Percentiles rank a stretch among this genome's conserved stretches.
phyloP scores from a whole-genome alignment of 441 rosid species.

The Erysimum cheiri region DNA sequence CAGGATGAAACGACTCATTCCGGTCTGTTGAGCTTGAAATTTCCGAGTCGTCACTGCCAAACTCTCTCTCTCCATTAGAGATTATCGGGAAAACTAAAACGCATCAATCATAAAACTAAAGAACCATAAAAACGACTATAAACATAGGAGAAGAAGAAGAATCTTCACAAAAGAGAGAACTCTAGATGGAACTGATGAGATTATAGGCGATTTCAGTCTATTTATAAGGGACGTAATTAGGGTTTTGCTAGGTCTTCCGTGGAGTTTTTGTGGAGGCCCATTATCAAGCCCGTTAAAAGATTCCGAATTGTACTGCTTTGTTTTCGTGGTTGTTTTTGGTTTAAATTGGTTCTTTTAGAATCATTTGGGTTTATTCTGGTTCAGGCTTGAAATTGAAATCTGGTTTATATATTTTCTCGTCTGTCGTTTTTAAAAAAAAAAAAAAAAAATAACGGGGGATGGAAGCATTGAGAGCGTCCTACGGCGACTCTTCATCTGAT shows the following conservation, averaged over 20 bases:
- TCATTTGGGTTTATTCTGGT: neutral
- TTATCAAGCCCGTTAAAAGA: constrained; percentile 12
- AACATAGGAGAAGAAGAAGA: neutral
- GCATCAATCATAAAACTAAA: neutral
- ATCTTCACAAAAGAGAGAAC: neutral
- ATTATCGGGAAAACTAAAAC: neutral
- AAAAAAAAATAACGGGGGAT: no score
- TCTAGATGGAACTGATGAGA: neutral
- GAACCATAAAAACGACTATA: no score
- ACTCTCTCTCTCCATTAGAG: neutral
- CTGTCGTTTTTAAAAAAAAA: neutral
- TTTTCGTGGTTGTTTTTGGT: neutral
- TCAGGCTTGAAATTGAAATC: neutral
- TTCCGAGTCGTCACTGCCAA: constrained; percentile 74
- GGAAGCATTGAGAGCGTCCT: constrained; percentile 76
- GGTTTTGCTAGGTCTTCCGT: constrained; percentile 22
- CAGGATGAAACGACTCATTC: constrained; percentile 51
- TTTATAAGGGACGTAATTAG: constrained; percentile 20
- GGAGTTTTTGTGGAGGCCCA: constrained; percentile 27
- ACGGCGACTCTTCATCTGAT: constrained; percentile 68
- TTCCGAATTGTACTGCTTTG: neutral
- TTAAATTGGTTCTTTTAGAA: neutral
- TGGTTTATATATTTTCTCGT: no score
- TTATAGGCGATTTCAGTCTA: neutral
- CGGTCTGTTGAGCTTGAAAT: constrained; percentile 99